Evolutionary conservation across 768 basidiomycete species (phyloP).

Genomic region (Lactarius indigo): DNA sequence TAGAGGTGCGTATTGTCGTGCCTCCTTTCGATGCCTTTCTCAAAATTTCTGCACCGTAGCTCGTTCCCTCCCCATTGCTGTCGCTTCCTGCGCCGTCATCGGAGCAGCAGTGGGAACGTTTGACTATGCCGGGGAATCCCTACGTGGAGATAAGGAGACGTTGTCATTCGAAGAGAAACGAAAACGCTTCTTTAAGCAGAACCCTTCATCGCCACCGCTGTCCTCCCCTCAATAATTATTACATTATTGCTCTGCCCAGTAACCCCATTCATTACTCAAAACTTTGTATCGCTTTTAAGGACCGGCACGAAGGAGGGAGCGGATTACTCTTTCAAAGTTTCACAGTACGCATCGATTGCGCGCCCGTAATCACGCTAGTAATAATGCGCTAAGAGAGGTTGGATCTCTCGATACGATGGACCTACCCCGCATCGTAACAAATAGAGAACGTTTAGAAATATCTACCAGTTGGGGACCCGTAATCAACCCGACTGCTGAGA

Average conservation of each 20-base stretch:
- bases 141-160: conserved; percentile 44
- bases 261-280: not conserved
- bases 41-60: conserved; percentile 41
- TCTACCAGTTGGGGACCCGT: not conserved
- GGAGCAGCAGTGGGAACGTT: conserved; percentile 79
- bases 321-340: not conserved
- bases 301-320: not conserved
- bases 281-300: not conserved
- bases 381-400: not conserved
- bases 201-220: conserved; percentile 43
- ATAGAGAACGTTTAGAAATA: conserved; percentile 5
- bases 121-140: conserved; percentile 66
- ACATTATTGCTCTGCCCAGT: not conserved
- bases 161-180: conserved; percentile 63
- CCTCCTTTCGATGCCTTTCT: not conserved
- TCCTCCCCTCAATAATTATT: conserved; percentile 28
- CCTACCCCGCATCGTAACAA: not conserved
- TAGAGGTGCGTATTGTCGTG: conserved; percentile 50
- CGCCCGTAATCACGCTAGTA: not conserved
- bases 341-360: not conserved
- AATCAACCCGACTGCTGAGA: not conserved
- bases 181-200: conserved; percentile 80
- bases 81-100: conserved; percentile 74
- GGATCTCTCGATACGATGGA: not conserved
- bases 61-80: conserved; percentile 77